Conservation (phyloP, 2,329 filamentous ascomycete species). For the Cytospora schulzeri region DNA sequence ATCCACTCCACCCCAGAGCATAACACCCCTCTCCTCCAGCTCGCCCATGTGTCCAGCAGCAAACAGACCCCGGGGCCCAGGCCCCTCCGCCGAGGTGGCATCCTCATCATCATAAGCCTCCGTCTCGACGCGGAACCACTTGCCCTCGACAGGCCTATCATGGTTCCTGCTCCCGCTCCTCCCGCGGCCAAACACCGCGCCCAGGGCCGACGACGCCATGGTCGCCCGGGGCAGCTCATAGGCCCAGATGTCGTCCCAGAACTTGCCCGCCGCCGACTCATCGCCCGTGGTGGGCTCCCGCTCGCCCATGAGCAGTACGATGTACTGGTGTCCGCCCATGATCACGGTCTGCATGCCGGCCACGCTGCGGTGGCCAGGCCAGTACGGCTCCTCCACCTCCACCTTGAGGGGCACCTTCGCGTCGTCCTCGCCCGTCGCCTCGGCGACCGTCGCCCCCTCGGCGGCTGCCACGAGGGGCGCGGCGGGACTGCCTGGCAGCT, state of each 20-base stretch:
- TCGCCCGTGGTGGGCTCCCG: slow-evolving; percentile 52
- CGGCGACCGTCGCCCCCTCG: slow-evolving; percentile 26
- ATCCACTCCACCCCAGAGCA: slow-evolving; percentile 63
- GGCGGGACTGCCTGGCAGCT: slow-evolving; percentile 14
- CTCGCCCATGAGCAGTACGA: slow-evolving; percentile 65
- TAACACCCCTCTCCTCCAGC: slow-evolving; percentile 59
- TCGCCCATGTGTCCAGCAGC: slow-evolving; percentile 59
- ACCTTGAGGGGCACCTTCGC: slow-evolving; percentile 21
- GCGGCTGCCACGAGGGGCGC: slow-evolving; percentile 33
- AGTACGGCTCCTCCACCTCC: slow-evolving; percentile 33
- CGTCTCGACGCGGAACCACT: slow-evolving; percentile 55
- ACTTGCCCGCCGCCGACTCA: slow-evolving; percentile 54
- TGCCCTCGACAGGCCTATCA: slow-evolving; percentile 56
- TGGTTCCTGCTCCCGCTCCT: slow-evolving; percentile 19
- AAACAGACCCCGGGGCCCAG: slow-evolving; percentile 58
- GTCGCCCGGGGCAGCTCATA: slow-evolving; percentile 60
- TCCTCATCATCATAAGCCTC: slow-evolving; percentile 56
- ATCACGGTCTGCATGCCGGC: slow-evolving; percentile 57
- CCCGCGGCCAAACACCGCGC: slow-evolving; percentile 40
- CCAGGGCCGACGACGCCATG: slow-evolving; percentile 57
- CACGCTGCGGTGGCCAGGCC: slow-evolving; percentile 57
- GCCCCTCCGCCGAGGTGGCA: slow-evolving; percentile 47
- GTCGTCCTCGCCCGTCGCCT: slow-evolving; percentile 40
- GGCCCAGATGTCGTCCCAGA: slow-evolving; percentile 64
- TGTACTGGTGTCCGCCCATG: slow-evolving; percentile 62